Conservation (phyloP, 805 yeast genomes). For the Yarrowia deformans region DNA sequence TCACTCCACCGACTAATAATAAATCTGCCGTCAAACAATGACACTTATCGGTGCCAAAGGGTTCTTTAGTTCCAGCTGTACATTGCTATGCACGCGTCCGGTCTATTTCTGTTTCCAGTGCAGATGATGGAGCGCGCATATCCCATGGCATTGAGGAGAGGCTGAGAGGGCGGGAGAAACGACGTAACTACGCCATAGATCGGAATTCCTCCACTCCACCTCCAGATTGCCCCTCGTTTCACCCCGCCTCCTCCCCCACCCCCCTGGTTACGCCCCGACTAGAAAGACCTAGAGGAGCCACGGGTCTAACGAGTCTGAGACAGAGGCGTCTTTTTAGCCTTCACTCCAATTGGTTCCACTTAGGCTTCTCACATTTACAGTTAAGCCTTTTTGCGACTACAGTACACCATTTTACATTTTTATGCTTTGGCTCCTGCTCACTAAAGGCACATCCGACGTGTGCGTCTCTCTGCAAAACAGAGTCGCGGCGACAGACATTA, state of each 20-base stretch:
- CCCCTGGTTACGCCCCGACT: not conserved
- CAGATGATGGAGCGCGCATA: constrained; percentile 8
- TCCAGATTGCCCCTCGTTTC: not conserved
- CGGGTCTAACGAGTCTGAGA: constrained; percentile 17
- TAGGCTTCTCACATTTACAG: constrained; percentile 11
- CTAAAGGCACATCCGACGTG: constrained; percentile 27
- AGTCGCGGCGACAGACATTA: constrained; percentile 5
- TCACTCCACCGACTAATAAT: not conserved
- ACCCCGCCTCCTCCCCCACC: not conserved
- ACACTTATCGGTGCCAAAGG: constrained; percentile 5
- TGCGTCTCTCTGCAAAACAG: not conserved
- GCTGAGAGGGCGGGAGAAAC: not conserved
- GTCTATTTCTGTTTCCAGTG: constrained; percentile 22
- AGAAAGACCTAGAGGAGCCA: not conserved
- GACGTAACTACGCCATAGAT: too few relatives aligned
- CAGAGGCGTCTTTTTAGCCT: constrained; percentile 36
- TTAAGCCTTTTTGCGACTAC: constrained; percentile 13
- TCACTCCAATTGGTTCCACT: constrained; percentile 30
- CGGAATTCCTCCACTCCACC: not conserved
- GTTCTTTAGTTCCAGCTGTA: constrained; percentile 5
- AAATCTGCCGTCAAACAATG: not conserved
- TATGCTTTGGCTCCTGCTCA: constrained; percentile 27
- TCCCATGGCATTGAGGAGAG: not conserved
- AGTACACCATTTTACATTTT: constrained; percentile 7
- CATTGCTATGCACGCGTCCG: constrained; percentile 34